These are phyloP conservation scores for Crithidia acanthocephali DNA, from an alignment of 208 protist genomes.

Conservation along the genomic window DNA sequence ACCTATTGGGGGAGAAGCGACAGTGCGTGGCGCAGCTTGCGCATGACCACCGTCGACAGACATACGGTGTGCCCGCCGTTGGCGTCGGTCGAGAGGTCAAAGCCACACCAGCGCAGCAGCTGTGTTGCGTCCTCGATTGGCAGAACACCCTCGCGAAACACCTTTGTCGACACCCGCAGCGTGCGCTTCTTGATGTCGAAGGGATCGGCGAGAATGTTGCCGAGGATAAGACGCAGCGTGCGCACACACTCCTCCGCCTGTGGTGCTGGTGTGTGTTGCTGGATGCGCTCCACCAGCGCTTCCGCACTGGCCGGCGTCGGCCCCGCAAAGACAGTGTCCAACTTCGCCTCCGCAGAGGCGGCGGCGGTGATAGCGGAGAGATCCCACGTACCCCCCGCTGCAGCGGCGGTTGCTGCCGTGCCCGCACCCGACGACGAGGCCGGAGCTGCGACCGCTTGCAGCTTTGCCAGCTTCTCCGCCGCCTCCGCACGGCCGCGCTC, in stretches of 20 bases:
- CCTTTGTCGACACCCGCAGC: conserved; percentile 57
- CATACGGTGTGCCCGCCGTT: conserved; percentile 44
- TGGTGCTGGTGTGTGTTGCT: conserved; percentile 19
- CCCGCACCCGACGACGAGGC: background rate
- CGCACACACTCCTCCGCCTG: conserved; percentile 37
- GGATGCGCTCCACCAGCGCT: conserved; percentile 38
- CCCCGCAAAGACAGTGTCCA: conserved; percentile 42
- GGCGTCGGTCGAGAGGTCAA: conserved; percentile 54
- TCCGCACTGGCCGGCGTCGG: conserved; percentile 14
- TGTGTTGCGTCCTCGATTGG: conserved; percentile 50
- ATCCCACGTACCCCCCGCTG: conserved; percentile 40
- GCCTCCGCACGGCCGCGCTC: conserved; percentile 43
- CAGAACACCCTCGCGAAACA: conserved; percentile 54
- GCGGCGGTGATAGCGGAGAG: conserved; percentile 29
- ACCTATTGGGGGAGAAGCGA: conserved; percentile 9
- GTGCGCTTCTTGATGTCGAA: conserved; percentile 76
- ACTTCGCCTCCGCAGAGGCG: conserved; percentile 10
- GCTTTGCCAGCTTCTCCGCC: conserved; percentile 24
- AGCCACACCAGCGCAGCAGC: conserved; percentile 69
- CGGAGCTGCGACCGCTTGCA: background rate
- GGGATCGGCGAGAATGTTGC: conserved; percentile 62
- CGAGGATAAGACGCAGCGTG: conserved; percentile 64
- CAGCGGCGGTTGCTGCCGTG: background rate
- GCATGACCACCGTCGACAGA: conserved; percentile 68
- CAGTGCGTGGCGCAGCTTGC: conserved; percentile 43